Base-by-base conservation (phyloP, 345 rosid species). In the Raphanus raphanistrum region DNA sequence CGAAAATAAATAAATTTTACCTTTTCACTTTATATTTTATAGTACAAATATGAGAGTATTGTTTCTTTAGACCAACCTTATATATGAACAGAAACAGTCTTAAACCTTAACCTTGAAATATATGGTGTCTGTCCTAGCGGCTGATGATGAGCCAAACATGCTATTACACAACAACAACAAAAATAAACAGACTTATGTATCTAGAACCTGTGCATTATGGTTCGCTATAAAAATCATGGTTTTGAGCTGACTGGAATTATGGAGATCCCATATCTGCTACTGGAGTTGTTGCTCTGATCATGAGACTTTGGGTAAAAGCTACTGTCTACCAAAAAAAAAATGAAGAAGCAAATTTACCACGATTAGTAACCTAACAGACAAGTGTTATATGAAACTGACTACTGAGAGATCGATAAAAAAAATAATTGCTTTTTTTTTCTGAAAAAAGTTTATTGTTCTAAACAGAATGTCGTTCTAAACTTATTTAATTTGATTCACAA, bases 291-390 rank as follows among this genome's bases (percentile, higher is more conserved):
- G 76, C 79, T 82, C 90, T 85, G 71, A 91, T 94, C 94, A 90
- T 84, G 32, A 89, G 66, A 70, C 98, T 94, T 81, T 90, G 96
- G 58, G 85, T 60, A 66, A 94, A 90, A 29, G 94, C 96, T 75
- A 87, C 72, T 84, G 84, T 82, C 97, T 94, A 61, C 79, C 31
- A 0, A 10, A 75, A 17, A 59, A 28, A 26, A 26, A 17, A 59
- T 25, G 11, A 26, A 76, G 13, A 63, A 38, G 1, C 61, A 45
- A 13, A 76, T 10, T 57, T 33, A 33, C 13, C 35, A 3, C 27
- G 0, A 5, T 26, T 26, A 66, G 71, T 54, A 71, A 73, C 9
- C 27, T 21, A 58, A 13, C 50, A 61, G 50, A 13, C 21, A 4
- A 69, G 5, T 25, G 48, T 15, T 16, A 6, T 28, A 29, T 62